Conservation (phyloP, 179 eudicot genomes). For the Nepenthes alata region DNA sequence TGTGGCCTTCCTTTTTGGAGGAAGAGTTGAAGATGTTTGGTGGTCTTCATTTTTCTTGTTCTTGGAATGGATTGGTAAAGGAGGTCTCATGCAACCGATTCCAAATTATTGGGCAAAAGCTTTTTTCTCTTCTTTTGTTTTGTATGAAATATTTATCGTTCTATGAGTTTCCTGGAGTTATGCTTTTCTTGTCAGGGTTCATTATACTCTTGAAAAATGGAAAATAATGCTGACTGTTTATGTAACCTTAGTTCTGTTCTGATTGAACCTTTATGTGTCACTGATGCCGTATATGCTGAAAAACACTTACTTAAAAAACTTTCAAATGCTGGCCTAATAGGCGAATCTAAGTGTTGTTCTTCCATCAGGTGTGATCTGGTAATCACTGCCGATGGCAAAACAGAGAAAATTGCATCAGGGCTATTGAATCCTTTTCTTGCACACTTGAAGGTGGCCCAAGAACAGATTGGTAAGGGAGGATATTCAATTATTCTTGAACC, state of each 20-base stretch:
- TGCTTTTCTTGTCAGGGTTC: too few species aligned
- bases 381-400: constrained; percentile 66
- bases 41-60: too few species aligned
- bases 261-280: not conserved
- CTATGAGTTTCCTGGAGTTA: too few species aligned
- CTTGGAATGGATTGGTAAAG: too few species aligned
- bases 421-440: constrained; percentile 80
- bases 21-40: too few species aligned
- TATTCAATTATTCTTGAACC: constrained; percentile 84
- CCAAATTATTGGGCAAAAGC: not conserved
- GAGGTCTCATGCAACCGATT: too few species aligned
- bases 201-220: too few species aligned
- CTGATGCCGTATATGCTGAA: not conserved
- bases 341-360: constrained; percentile 9
- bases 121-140: not conserved
- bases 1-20: too few species aligned
- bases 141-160: not conserved
- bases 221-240: too few species aligned
- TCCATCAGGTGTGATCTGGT: constrained; percentile 75
- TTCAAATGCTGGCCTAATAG: not conserved
- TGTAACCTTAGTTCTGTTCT: not conserved
- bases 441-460: constrained; percentile 82
- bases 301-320: not conserved
- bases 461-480: constrained; percentile 94
- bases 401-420: constrained; percentile 86